Percentiles rank a stretch among this genome's conserved stretches.
Evolutionary conservation across 2,329 filamentous ascomycete genomes (phyloP).

Genomic region (Cladosporium sp.): DNA sequence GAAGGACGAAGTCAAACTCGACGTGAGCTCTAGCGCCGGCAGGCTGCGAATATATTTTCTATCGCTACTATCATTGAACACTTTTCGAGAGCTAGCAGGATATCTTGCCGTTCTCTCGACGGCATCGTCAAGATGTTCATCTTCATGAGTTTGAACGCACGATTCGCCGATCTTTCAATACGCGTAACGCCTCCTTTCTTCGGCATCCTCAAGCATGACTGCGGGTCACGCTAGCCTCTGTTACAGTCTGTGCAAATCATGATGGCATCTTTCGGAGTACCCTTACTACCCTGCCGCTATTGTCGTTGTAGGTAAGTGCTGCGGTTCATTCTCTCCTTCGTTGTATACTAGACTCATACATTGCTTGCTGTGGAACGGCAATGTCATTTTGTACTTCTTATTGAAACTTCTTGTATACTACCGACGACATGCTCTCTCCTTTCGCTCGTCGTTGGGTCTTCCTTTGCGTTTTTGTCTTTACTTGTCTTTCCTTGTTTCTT

Average conservation of each 20-base stretch:
- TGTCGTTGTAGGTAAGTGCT: not conserved
- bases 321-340: not conserved
- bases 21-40: slow-evolving; percentile 1
- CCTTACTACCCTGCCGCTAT: not conserved
- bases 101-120: not conserved
- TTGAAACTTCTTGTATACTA: not conserved
- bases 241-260: slow-evolving; percentile 17
- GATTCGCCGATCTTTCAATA: slow-evolving; percentile 1
- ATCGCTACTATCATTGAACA: not conserved
- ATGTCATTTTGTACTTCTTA: not conserved
- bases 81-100: not conserved
- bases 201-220: slow-evolving; percentile 1
- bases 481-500: slow-evolving; percentile 26
- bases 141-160: not conserved
- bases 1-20: not conserved
- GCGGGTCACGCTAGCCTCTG: slow-evolving; percentile 13
- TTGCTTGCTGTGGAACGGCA: not conserved
- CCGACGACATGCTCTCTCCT: slow-evolving; percentile 28
- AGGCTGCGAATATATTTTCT: not conserved
- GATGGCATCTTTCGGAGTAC: slow-evolving; percentile 8
- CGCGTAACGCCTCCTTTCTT: slow-evolving; percentile 18
- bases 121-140: not conserved
- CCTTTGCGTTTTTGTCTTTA: slow-evolving; percentile 25
- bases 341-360: not conserved
- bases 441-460: slow-evolving; percentile 31